Evolutionary conservation across 129 eudicot species (phyloP), one percentile per base, ranked within the genome.

Genomic region (Mikania micrantha): DNA sequence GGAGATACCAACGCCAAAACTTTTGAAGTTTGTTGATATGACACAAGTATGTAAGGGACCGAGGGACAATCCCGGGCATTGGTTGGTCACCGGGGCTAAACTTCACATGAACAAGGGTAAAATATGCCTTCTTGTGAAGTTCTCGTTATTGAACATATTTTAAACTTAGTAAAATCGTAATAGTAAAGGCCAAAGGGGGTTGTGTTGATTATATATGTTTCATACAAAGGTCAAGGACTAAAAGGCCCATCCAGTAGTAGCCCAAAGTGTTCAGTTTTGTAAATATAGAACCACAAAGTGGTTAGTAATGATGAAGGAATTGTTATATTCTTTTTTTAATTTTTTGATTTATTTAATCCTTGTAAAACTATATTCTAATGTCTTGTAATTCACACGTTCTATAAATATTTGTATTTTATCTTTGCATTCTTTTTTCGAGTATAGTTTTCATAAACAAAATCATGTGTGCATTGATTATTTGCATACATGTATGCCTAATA

Each of bases 61-160:
- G 10, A 57, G 75, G 61, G 95, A 86, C 72, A 88, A 69, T 74
- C 98, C 96, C 4, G 98, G 98, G 0, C 85, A 93, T 75, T 93
- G 98, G 98, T 71, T 93, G 65, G 95, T 82, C 8, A 93, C 96
- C 0, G 98, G 96, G 32, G 98, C 98, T 9, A 93, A 86, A 69
- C 77, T 93, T 66, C 78, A 84, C 22, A 34, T 86, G 60, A 81
- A 82, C 28, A 82, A 78, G 67, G 91, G 96, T 58, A 88, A 88
- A 77, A 83, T 93, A 20, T 78, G 90, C 64, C 74, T 93, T 31
- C 77, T 81, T 48, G 96, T 86, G 9, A 88, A 93, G 72, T 93
- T 93, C 73, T 84, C 98, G 15, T 79, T 88, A 71, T 36, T 93
- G 69, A 78, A 88, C 75, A 58, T 80, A 36, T 77, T 74, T 67